phyloP scores from a whole-genome alignment of 805 yeast genomes.

The Starmera amethionina region DNA sequence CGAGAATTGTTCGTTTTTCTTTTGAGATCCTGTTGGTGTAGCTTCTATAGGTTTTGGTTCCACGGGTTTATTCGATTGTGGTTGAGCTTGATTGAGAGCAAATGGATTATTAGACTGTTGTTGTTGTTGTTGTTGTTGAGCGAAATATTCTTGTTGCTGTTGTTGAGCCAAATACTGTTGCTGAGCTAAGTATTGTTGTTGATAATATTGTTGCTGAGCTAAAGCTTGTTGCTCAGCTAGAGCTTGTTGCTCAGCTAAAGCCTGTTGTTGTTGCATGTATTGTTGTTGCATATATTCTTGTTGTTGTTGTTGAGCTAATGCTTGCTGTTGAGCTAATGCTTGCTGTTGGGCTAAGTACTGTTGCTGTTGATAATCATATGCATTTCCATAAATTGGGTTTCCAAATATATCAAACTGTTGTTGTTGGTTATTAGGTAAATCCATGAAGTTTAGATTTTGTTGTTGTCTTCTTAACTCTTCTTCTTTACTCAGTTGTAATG shows the following conservation, averaged over 20 bases:
- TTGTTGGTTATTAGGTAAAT: slow-evolving; percentile 36
- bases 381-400: slow-evolving; percentile 15
- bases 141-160: slow-evolving; percentile 8
- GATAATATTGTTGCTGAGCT: slow-evolving; percentile 30
- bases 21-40: slow-evolving; percentile 43
- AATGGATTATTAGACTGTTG: slow-evolving; percentile 1
- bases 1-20: slow-evolving; percentile 47
- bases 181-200: slow-evolving; percentile 22
- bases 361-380: slow-evolving; percentile 24
- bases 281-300: slow-evolving; percentile 22
- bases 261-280: slow-evolving; percentile 26
- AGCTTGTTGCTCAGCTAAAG: slow-evolving; percentile 15
- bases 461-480: slow-evolving; percentile 53
- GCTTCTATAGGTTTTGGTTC: slow-evolving; percentile 26
- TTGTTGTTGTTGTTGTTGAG: slow-evolving; percentile 7
- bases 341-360: slow-evolving; percentile 29
- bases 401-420: slow-evolving; percentile 20
- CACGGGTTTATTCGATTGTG: slow-evolving; percentile 21
- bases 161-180: slow-evolving; percentile 38
- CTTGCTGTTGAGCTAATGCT: slow-evolving; percentile 18
- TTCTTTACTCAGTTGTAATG: slow-evolving; percentile 63
- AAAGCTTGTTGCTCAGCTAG: slow-evolving; percentile 22
- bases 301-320: slow-evolving; percentile 28
- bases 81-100: slow-evolving; percentile 10
- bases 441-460: slow-evolving; percentile 34